Evolutionary conservation across 73 alveolate genomes (phyloP).

Genomic region (Blepharisma japonicum): DNA sequence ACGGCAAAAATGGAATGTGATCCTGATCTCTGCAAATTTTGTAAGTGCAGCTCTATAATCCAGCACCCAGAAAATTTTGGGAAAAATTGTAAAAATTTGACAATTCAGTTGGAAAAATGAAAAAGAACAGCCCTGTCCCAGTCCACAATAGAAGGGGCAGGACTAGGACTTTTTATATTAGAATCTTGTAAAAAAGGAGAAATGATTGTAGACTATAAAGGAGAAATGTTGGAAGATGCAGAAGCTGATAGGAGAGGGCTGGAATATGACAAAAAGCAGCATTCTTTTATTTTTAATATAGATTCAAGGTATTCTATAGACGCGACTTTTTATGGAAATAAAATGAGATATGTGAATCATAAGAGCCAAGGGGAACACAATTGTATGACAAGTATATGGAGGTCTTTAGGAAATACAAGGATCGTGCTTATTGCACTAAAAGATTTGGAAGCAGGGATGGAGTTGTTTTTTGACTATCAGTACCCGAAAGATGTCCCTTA

Average conservation of each 20-base stretch:
- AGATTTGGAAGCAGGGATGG: neutral
- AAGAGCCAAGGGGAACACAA: constrained; percentile 6
- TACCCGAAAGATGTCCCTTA: constrained; percentile 8
- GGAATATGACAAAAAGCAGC: neutral
- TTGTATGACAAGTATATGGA: neutral
- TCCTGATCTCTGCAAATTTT: constrained; percentile 14
- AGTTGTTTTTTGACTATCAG: constrained; percentile 8
- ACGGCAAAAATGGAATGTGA: neutral
- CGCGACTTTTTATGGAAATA: constrained; percentile 4
- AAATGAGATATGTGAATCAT: constrained; percentile 23
- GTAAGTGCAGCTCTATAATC: neutral
- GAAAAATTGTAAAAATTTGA: neutral
- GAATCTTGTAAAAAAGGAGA: constrained; percentile 7
- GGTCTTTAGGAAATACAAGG: neutral
- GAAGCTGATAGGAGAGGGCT: constrained; percentile 7
- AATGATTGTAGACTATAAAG: neutral
- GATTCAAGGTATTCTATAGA: constrained; percentile 4
- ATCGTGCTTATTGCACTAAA: constrained; percentile 11
- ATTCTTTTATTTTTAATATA: constrained; percentile 10
- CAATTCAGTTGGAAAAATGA: neutral
- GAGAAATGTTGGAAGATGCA: constrained; percentile 11
- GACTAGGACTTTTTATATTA: neutral
- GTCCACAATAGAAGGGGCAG: constrained; percentile 1
- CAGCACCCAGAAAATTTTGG: neutral
- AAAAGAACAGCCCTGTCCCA: neutral